These are phyloP conservation scores for Cordyceps javanica DNA, from an alignment of 2,329 filamentous ascomycete genomes.

Conservation along the genomic window DNA sequence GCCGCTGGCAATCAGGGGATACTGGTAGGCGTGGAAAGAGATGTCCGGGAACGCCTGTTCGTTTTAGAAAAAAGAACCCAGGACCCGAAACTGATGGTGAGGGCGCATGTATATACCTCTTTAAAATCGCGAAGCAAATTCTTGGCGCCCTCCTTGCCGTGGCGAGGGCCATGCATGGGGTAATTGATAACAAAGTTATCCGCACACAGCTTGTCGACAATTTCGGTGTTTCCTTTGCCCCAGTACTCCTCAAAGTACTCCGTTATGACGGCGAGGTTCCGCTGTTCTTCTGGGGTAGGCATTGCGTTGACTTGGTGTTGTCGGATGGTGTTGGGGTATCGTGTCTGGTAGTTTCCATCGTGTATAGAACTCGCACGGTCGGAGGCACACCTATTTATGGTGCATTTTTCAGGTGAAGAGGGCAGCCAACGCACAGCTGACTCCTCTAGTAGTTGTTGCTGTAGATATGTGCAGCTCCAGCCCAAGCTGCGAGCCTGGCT, in stretches of 20 bases:
- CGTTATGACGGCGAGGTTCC: background rate
- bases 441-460: too few relatives aligned
- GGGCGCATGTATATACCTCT: constrained; percentile 2
- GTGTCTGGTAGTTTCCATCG: too few relatives aligned
- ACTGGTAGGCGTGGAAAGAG: constrained; percentile 9
- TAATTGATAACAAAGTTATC: constrained; percentile 14
- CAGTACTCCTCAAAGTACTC: constrained; percentile 11
- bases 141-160: constrained; percentile 14
- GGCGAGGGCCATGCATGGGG: constrained; percentile 14
- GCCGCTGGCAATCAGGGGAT: background rate
- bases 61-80: background rate
- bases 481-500: too few relatives aligned
- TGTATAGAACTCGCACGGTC: too few relatives aligned
- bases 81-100: too few relatives aligned
- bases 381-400: too few relatives aligned
- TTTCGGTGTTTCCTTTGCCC: constrained; percentile 14
- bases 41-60: constrained; percentile 6
- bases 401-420: too few relatives aligned
- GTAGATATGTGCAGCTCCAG: too few relatives aligned
- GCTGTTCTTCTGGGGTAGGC: too few relatives aligned
- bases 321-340: too few relatives aligned
- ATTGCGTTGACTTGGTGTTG: too few relatives aligned
- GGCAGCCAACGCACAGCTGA: too few relatives aligned
- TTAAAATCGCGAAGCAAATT: constrained; percentile 13
- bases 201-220: constrained; percentile 15